Evolutionary conservation across 345 rosid genomes (phyloP).

Genomic region (Atalantia buxifolia): DNA sequence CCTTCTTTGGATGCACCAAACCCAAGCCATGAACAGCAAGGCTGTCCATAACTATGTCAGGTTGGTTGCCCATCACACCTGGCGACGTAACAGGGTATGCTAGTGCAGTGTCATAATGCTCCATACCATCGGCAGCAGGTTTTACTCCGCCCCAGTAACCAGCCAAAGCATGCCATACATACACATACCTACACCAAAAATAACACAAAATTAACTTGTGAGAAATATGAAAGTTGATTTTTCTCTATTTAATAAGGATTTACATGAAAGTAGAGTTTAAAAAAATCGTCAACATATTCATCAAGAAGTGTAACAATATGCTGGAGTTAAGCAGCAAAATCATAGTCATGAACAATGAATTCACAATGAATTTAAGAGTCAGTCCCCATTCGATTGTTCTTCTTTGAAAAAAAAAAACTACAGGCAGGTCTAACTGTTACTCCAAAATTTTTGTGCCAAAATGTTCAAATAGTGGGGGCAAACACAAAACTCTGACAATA

Average conservation of each 20-base stretch:
- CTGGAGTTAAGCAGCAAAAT: too few relatives aligned
- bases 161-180: conserved; percentile 97
- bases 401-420: too few relatives aligned
- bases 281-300: not conserved
- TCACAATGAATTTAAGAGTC: not conserved
- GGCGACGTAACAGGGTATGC: conserved; percentile 91
- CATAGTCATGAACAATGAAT: not conserved
- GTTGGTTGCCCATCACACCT: conserved; percentile 89
- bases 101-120: conserved; percentile 82
- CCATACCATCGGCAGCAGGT: conserved; percentile 93
- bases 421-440: too few relatives aligned
- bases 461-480: not conserved
- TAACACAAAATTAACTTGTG: not conserved
- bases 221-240: not conserved
- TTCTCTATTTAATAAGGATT: not conserved
- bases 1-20: conserved; percentile 88
- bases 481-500: not conserved
- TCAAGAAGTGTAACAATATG: not conserved
- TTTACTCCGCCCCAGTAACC: conserved; percentile 99
- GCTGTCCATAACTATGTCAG: conserved; percentile 92
- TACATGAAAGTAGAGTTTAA: too few relatives aligned
- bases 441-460: not conserved
- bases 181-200: conserved; percentile 51
- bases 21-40: conserved; percentile 87
- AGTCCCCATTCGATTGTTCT: not conserved